These are phyloP conservation scores for Dendrobium huoshanense DNA, from an alignment of 106 monocot species.

Conservation along the genomic window DNA sequence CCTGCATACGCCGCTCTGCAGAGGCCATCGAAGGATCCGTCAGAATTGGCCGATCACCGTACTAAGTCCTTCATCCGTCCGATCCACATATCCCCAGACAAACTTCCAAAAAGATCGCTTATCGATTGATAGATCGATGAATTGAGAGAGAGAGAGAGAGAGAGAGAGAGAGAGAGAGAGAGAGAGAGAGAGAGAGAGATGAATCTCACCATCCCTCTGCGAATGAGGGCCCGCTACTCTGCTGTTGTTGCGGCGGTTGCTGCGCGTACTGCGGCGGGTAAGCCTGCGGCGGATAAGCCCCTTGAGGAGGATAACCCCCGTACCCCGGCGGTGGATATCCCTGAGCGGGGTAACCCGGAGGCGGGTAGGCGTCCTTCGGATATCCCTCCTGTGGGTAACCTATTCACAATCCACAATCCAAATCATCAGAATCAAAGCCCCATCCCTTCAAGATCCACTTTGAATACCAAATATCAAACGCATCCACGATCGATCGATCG, in stretches of 20 bases:
- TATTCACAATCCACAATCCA: conserved; percentile 1
- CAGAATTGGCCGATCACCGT: not conserved
- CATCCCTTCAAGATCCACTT: not conserved
- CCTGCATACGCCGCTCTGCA: not conserved
- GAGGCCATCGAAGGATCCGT: not conserved
- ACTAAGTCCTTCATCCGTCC: not conserved
- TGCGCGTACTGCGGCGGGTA: conserved; percentile 40
- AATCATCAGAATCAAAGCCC: not conserved
- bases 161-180: no score
- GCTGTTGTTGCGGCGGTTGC: conserved; percentile 36
- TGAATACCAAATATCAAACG: not conserved
- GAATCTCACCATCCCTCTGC: conserved; percentile 52
- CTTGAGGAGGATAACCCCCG: conserved; percentile 26
- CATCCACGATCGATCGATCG: conserved; percentile 2
- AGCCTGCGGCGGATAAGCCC: conserved; percentile 7
- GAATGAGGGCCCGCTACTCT: conserved; percentile 40
- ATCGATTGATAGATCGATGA: not conserved
- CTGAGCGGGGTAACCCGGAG: conserved; percentile 36
- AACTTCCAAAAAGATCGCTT: no score
- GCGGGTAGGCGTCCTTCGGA: conserved; percentile 26
- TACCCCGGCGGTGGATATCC: conserved; percentile 20
- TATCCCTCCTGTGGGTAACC: conserved; percentile 35
- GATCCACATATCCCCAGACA: not conserved
- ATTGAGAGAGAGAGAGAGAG: no score
- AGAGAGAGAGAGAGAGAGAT: not conserved